phyloP scores from a whole-genome alignment of 1,284 basidiomycete genomes.

The Calocybe gambosa region DNA sequence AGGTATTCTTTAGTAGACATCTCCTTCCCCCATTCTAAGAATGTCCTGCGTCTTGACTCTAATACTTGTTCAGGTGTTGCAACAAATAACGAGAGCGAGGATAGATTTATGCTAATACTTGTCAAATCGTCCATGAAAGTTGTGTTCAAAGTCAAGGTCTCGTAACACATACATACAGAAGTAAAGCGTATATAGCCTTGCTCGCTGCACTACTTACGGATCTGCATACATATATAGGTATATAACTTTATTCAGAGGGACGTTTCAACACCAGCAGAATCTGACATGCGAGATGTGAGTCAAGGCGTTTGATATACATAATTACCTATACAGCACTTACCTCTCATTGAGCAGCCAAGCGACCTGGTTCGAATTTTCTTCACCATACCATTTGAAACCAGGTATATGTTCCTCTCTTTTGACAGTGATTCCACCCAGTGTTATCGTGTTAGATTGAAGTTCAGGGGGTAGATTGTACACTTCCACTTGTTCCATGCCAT shows the following conservation, averaged over 20 bases:
- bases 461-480: constrained; percentile 45
- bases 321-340: constrained; percentile 20
- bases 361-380: constrained; percentile 29
- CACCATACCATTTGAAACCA: constrained; percentile 53
- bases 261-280: neutral
- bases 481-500: constrained; percentile 41
- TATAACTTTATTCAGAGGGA: neutral
- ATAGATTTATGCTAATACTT: constrained; percentile 12
- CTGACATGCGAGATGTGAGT: neutral
- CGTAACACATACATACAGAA: too few relatives aligned
- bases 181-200: too few relatives aligned
- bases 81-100: constrained; percentile 28
- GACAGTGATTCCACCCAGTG: constrained; percentile 32
- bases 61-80: constrained; percentile 29
- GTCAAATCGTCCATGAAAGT: neutral
- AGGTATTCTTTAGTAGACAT: constrained; percentile 35
- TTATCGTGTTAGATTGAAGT: constrained; percentile 27
- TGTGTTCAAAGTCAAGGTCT: neutral
- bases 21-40: constrained; percentile 33
- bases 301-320: too few relatives aligned
- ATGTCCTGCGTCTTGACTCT: constrained; percentile 29
- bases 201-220: too few relatives aligned
- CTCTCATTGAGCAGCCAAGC: constrained; percentile 55
- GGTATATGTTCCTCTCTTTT: constrained; percentile 44
- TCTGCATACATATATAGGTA: neutral